phyloP scores from a whole-genome alignment of 257 asterid genomes.

The Pogostemon cablin region DNA sequence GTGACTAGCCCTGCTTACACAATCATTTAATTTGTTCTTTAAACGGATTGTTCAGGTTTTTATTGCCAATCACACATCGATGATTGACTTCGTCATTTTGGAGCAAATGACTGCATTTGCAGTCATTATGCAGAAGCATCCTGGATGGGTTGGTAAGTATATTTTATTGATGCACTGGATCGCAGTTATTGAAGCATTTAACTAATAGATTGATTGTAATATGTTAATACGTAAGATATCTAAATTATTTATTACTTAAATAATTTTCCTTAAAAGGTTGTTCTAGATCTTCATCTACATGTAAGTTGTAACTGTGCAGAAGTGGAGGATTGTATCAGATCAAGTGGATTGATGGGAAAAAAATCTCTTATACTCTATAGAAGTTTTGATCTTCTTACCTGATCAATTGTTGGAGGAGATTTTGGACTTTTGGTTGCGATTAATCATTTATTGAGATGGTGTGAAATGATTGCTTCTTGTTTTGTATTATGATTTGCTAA shows the following conservation, averaged over 20 bases:
- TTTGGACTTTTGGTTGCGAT: slow-evolving; percentile 7
- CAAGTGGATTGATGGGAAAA: slow-evolving; percentile 4
- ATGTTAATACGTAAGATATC: not conserved
- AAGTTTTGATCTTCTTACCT: slow-evolving; percentile 1
- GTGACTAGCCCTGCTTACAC: not conserved
- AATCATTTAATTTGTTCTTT: slow-evolving; percentile 8
- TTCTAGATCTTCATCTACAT: not conserved
- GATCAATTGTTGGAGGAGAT: slow-evolving; percentile 5
- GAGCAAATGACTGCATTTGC: slow-evolving; percentile 99
- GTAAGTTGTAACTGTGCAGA: slow-evolving; percentile 3
- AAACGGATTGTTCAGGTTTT: slow-evolving; percentile 64
- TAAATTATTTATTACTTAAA: not conserved
- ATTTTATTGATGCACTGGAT: slow-evolving; percentile 12
- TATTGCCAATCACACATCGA: slow-evolving; percentile 98
- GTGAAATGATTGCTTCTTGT: slow-evolving; percentile 4
- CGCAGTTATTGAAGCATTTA: slow-evolving; percentile 15
- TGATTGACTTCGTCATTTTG: slow-evolving; percentile 94
- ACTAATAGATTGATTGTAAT: not conserved
- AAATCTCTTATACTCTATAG: not conserved
- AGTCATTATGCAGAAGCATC: slow-evolving; percentile 99
- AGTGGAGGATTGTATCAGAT: slow-evolving; percentile 18
- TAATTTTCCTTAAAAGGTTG: not conserved
- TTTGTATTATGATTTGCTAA: slow-evolving; percentile 13
- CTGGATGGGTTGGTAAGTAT: slow-evolving; percentile 99
- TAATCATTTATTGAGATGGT: slow-evolving; percentile 24